These are phyloP conservation scores for Clarkia xantiana DNA, from an alignment of 345 rosid genomes.

Conservation along the genomic window DNA sequence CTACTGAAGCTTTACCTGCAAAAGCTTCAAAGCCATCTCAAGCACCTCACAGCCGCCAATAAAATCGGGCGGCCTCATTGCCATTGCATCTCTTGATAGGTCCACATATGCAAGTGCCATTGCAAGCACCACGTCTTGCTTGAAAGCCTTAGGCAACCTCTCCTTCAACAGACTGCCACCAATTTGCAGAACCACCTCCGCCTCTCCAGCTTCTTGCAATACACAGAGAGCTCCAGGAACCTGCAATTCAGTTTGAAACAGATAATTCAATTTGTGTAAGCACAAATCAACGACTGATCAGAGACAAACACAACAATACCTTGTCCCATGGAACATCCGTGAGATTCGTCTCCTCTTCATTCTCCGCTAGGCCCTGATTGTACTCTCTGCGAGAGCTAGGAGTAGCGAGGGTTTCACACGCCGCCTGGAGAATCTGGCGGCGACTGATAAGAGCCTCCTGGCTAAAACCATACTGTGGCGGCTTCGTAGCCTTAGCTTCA, in stretches of 20 bases:
- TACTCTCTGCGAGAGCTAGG: slow-evolving; percentile 59
- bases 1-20: slow-evolving; percentile 39
- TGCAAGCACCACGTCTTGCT: slow-evolving; percentile 78
- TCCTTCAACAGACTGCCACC: slow-evolving; percentile 67
- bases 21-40: slow-evolving; percentile 78
- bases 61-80: slow-evolving; percentile 65
- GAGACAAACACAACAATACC: slow-evolving; percentile 15
- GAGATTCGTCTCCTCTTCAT: slow-evolving; percentile 40
- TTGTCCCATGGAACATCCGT: slow-evolving; percentile 80
- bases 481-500: slow-evolving; percentile 77
- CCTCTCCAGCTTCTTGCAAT: slow-evolving; percentile 86
- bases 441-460: slow-evolving; percentile 67
- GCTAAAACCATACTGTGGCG: slow-evolving; percentile 77
- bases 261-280: not conserved
- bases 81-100: slow-evolving; percentile 84
- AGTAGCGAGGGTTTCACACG: slow-evolving; percentile 70
- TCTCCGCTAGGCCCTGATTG: slow-evolving; percentile 59
- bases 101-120: slow-evolving; percentile 83
- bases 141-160: slow-evolving; percentile 78
- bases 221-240: slow-evolving; percentile 89
- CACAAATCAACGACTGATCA: not conserved
- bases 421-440: slow-evolving; percentile 82
- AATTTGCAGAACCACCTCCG: slow-evolving; percentile 45
- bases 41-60: slow-evolving; percentile 68
- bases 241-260: slow-evolving; percentile 16